phyloP scores from a whole-genome alignment of 345 rosid species.

The Streptanthus diversifolius region DNA sequence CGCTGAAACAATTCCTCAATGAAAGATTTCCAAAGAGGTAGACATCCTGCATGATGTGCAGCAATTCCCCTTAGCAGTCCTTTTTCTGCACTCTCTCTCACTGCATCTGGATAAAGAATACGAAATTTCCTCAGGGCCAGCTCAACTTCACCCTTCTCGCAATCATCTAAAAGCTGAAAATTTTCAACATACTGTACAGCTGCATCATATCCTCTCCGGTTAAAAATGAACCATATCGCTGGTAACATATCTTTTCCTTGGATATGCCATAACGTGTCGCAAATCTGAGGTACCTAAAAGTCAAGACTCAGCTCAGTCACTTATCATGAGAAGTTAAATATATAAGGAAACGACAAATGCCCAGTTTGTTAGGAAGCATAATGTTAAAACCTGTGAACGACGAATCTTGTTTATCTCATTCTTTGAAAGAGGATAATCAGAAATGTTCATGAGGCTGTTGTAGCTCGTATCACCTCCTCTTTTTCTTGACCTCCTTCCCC shows the following conservation, averaged over 20 bases:
- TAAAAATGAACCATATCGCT: slow-evolving; percentile 94
- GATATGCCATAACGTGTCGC: slow-evolving; percentile 75
- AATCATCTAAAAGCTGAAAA: slow-evolving; percentile 68
- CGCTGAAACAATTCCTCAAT: slow-evolving; percentile 85
- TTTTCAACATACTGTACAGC: slow-evolving; percentile 87
- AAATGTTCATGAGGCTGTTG: slow-evolving; percentile 30
- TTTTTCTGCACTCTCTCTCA: slow-evolving; percentile 75
- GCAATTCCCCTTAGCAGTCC: slow-evolving; percentile 85
- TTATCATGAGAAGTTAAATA: slow-evolving; percentile 9
- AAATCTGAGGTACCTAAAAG: slow-evolving; percentile 78
- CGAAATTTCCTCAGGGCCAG: slow-evolving; percentile 77
- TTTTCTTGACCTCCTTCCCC: slow-evolving; percentile 66
- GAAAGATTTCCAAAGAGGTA: slow-evolving; percentile 93
- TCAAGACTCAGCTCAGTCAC: slow-evolving; percentile 8
- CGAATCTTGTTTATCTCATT: slow-evolving; percentile 73
- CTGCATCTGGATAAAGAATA: slow-evolving; percentile 86
- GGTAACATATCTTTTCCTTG: slow-evolving; percentile 81
- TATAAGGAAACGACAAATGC: background rate
- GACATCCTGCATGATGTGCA: slow-evolving; percentile 98
- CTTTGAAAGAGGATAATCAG: slow-evolving; percentile 70
- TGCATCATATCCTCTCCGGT: slow-evolving; percentile 92
- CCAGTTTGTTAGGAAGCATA: background rate
- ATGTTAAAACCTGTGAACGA: slow-evolving; percentile 63
- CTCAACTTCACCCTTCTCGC: slow-evolving; percentile 83
- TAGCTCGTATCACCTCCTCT: slow-evolving; percentile 42